These are phyloP conservation scores for sunflower (Helianthus annuus) DNA, from an alignment of 129 eudicot genomes.

Conservation along the genomic window DNA sequence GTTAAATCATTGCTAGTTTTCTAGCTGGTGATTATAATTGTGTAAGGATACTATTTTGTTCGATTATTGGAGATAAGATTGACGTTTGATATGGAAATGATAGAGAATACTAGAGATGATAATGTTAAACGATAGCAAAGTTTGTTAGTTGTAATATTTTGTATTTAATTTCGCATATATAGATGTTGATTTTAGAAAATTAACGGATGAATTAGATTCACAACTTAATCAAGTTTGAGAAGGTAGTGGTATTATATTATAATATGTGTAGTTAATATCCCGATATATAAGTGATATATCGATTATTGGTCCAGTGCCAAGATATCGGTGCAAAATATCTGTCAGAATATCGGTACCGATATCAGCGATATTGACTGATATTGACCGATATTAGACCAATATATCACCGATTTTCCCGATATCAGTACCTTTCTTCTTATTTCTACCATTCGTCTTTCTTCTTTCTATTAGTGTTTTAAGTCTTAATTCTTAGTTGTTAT, in stretches of 20 bases:
- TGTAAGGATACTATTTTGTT: not conserved
- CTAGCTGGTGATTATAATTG: not conserved
- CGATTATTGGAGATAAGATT: not conserved
- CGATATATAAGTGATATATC: too few species aligned
- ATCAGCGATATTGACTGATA: too few species aligned
- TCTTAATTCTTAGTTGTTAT: too few species aligned
- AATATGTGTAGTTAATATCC: too few species aligned
- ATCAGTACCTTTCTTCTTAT: too few species aligned
- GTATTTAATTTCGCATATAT: not conserved
- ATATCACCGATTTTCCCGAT: too few species aligned
- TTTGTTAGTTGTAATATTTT: constrained; percentile 7
- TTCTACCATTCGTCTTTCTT: too few species aligned
- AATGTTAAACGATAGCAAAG: not conserved
- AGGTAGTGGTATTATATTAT: not conserved
- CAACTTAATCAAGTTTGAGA: not conserved
- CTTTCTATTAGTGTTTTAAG: too few species aligned
- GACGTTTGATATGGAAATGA: constrained; percentile 5
- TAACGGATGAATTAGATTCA: not conserved
- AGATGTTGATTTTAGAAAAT: not conserved
- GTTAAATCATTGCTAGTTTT: constrained; percentile 5
- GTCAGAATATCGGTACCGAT: too few species aligned
- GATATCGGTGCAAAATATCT: too few species aligned
- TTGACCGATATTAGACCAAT: too few species aligned
- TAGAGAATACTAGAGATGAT: not conserved
- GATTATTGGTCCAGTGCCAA: too few species aligned